A percentile compares a stretch with the other conserved stretches of the same genome.
These are phyloP conservation scores for Astrephomene gubernaculifera DNA, from an alignment of 139 green algal genomes.

Conservation along the genomic window DNA sequence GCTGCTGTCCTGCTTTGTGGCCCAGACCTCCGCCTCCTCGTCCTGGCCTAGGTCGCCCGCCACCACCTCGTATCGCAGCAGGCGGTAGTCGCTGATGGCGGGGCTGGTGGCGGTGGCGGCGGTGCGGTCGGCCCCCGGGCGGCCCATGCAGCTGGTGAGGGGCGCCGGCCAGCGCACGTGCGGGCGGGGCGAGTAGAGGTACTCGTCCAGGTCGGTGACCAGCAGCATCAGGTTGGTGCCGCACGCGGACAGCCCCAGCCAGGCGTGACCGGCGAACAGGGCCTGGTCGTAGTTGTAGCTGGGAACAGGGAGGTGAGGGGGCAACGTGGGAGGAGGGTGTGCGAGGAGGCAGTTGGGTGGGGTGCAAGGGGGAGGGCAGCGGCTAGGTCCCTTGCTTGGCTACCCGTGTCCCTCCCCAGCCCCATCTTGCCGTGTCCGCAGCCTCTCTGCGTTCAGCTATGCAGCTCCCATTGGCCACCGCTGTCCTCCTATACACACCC, in stretches of 20 bases:
- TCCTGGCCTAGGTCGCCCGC: not conserved
- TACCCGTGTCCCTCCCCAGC: too few species aligned
- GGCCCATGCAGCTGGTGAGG: not conserved
- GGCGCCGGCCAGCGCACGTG: not conserved
- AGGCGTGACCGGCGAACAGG: constrained; percentile 1
- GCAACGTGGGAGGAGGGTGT: too few species aligned
- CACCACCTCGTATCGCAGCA: not conserved
- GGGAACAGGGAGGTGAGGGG: not conserved
- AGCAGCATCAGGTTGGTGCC: constrained; percentile 9
- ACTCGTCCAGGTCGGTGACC: constrained; percentile 16
- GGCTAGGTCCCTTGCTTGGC: not conserved
- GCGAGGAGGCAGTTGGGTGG: too few species aligned
- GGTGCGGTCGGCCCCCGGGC: not conserved
- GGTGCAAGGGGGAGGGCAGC: not conserved
- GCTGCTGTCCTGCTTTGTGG: not conserved
- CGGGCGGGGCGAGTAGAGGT: not conserved
- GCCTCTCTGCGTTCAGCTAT: too few species aligned
- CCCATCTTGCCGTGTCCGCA: too few species aligned
- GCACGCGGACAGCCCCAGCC: constrained; percentile 7
- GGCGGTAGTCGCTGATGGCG: not conserved
- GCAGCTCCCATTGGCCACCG: not conserved
- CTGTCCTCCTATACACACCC: not conserved
- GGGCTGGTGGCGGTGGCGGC: not conserved
- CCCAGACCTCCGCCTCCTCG: not conserved
- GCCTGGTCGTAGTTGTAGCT: constrained; percentile 37